Percentiles rank a stretch among this genome's conserved stretches.
These are phyloP conservation scores for Globisporangium barbulae DNA, from an alignment of 352 stramenopile genomes.

Conservation along the genomic window DNA sequence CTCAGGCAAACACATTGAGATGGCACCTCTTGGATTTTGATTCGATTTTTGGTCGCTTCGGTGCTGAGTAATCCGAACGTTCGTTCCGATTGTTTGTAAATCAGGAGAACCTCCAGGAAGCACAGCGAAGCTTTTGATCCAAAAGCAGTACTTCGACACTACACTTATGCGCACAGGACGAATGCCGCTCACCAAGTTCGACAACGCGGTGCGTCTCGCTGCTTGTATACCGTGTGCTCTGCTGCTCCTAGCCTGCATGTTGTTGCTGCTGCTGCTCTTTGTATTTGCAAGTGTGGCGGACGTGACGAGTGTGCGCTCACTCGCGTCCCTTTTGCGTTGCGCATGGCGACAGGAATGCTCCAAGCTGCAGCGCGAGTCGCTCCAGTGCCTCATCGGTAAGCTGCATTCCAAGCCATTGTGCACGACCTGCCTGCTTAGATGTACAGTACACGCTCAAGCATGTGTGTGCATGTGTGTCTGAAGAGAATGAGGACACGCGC, in stretches of 20 bases:
- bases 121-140: neutral
- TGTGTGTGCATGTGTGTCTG: neutral
- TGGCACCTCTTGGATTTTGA: no score
- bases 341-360: constrained; percentile 45
- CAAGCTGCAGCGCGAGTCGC: constrained; percentile 64
- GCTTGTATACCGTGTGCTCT: neutral
- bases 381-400: constrained; percentile 59
- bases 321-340: neutral
- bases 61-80: neutral
- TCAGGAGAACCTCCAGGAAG: no score
- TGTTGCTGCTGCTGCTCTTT: neutral
- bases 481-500: constrained; percentile 52
- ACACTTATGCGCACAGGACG: constrained; percentile 2
- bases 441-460: neutral
- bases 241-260: neutral
- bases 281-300: no score
- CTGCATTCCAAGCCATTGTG: neutral
- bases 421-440: no score
- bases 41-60: no score
- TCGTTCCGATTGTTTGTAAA: neutral
- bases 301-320: neutral
- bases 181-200: constrained; percentile 32
- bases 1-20: no score
- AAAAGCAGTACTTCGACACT: no score
- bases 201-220: constrained; percentile 31